Percentiles rank a stretch among this genome's conserved stretches.
These are phyloP conservation scores for Anisodus tanguticus DNA, from an alignment of 257 asterid genomes.

Conservation along the genomic window DNA sequence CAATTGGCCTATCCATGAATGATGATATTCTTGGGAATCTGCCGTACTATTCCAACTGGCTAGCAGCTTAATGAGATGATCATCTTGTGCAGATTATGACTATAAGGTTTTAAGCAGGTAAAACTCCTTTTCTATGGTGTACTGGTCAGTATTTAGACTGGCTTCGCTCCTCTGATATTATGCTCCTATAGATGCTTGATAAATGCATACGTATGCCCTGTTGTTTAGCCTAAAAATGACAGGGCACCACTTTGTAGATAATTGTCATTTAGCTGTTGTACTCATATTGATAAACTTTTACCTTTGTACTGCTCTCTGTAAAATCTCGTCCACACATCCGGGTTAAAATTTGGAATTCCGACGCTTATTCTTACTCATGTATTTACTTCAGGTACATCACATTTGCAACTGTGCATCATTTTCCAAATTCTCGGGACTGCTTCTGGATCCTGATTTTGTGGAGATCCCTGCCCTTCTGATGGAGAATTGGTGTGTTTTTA, in stretches of 20 bases:
- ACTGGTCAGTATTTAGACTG: background rate
- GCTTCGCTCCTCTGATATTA: background rate
- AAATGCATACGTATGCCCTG: background rate
- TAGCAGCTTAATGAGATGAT: no score
- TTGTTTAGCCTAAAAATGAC: background rate
- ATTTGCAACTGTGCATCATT: constrained; percentile 84
- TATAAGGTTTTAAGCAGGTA: background rate
- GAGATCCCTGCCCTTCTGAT: constrained; percentile 85
- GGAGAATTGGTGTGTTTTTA: constrained; percentile 73
- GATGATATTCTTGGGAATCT: no score
- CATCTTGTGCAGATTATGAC: background rate
- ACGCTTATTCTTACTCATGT: constrained; percentile 22
- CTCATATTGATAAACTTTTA: constrained; percentile 17
- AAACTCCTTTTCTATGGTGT: background rate
- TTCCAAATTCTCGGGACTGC: constrained; percentile 89
- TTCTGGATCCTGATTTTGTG: constrained; percentile 91
- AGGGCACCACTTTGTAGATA: background rate
- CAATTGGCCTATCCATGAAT: background rate
- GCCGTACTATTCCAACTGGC: no score
- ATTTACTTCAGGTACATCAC: constrained; percentile 69
- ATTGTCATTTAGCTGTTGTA: background rate
- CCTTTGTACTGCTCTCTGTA: constrained; percentile 16
- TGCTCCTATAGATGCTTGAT: constrained; percentile 6
- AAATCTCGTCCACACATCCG: background rate
- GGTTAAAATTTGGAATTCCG: background rate